These are phyloP conservation scores for Vigna nakashimae DNA, from an alignment of 306 rosid species.

Conservation along the genomic window DNA sequence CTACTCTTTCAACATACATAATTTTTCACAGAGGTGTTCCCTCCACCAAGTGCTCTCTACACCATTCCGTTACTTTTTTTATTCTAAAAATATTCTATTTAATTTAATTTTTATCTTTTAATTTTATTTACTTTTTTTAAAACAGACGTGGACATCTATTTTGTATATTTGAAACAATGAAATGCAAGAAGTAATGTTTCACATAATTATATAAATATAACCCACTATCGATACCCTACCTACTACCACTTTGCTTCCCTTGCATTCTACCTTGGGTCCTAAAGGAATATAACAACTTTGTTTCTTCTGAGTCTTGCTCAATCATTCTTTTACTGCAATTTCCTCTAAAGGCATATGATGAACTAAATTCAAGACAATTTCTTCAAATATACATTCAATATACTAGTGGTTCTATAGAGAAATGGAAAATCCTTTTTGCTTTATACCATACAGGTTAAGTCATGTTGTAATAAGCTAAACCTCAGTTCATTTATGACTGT, in stretches of 20 bases:
- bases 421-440: conserved; percentile 37
- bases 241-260: conserved; percentile 54
- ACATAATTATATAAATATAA: conserved; percentile 48
- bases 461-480: conserved; percentile 43
- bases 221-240: conserved; percentile 66
- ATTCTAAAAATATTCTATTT: too few relatives aligned
- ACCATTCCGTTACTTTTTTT: too few relatives aligned
- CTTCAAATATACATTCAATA: conserved; percentile 58
- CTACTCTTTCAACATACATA: too few relatives aligned
- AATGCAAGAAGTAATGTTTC: conserved; percentile 64
- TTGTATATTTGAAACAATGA: conserved; percentile 59
- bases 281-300: conserved; percentile 44
- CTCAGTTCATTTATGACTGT: conserved; percentile 72
- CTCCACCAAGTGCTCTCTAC: too few relatives aligned
- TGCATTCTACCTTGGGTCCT: conserved; percentile 49
- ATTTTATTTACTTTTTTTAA: too few relatives aligned
- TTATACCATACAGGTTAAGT: conserved; percentile 50
- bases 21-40: too few relatives aligned
- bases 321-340: conserved; percentile 46
- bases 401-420: conserved; percentile 49
- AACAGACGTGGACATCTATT: too few relatives aligned
- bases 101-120: too few relatives aligned
- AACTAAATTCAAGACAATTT: conserved; percentile 44
- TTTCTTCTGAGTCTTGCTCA: conserved; percentile 42
- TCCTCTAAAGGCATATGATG: conserved; percentile 40